These are phyloP conservation scores for Calocybe cyanea DNA, from an alignment of 768 basidiomycete genomes.

Conservation along the genomic window DNA sequence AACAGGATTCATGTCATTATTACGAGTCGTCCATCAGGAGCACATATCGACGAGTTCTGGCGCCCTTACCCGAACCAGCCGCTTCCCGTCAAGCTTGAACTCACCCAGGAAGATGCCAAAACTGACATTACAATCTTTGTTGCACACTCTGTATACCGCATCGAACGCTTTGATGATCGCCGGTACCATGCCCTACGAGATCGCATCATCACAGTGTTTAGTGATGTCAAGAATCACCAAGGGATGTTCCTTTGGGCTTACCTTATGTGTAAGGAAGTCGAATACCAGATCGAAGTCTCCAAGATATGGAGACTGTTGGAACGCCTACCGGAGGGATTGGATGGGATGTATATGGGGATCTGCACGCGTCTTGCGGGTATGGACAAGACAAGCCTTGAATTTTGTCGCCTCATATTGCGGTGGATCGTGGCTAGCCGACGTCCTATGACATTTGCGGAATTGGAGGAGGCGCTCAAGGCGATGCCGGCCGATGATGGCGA, in stretches of 20 bases:
- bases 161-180: slow-evolving; percentile 3
- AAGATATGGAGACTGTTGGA: slow-evolving; percentile 3
- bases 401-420: not conserved
- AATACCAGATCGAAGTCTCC: not conserved
- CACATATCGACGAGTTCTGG: slow-evolving; percentile 2
- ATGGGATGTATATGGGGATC: slow-evolving; percentile 3
- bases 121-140: slow-evolving; percentile 3
- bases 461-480: not conserved
- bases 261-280: slow-evolving; percentile 3
- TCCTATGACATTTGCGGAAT: not conserved
- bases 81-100: not conserved
- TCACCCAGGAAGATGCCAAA: slow-evolving; percentile 4
- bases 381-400: slow-evolving; percentile 1
- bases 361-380: slow-evolving; percentile 1
- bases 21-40: slow-evolving; percentile 3
- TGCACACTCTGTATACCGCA: not conserved
- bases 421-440: not conserved
- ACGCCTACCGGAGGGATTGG: slow-evolving; percentile 4
- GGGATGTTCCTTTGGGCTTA: slow-evolving; percentile 4
- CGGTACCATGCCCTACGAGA: not conserved
- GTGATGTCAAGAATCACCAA: slow-evolving; percentile 6
- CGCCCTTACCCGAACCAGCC: not conserved
- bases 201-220: not conserved
- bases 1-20: not conserved
- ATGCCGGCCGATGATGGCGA: not conserved